Base-by-base conservation (phyloP, 345 rosid genomes). In the Linum trigynum region DNA sequence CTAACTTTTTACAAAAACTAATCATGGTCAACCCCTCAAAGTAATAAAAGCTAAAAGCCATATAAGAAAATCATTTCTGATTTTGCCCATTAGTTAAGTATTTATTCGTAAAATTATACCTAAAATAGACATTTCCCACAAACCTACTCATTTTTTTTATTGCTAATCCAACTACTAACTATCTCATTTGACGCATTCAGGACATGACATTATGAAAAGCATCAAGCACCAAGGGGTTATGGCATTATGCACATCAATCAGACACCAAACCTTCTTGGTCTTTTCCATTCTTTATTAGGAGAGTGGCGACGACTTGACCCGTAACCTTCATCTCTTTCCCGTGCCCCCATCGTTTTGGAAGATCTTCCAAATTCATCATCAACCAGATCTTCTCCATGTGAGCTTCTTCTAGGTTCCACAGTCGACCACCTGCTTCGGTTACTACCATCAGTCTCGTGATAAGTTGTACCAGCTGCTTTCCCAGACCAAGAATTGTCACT, bases 271-370 rank as follows among this genome's bases (percentile, higher is more conserved):
- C 90, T 83, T 69, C 71, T 81, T 59, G 75, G 69, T 70, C 86
- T 73, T 65, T 72, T 75, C 81, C 83, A 75, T 63, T 85, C 90
- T 69, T 66, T 80, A 50, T 68, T 81, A 61, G 97, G 87, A 38
- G 98, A 92, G 17, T 57, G 83, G 59, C 58, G 85, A 61, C 59
- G 83, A 71, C 40, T 81, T 55, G 79, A 74, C 66, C 81, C 74
- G 67, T 84, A 84, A 69, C 74, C 76, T 48, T 77, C 85, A 66
- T 84, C 82, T 74, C 72, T 79, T 48, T 80, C 83, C 76, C 74
- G 81, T 48, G 68, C 5, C 7, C 70, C 4, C 61, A 73, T 38
- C 61, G 75, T 50, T 55, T 77, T 78, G 37, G 61, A 78, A 63
- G 63, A 63, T 68, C 79, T 76, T 23, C 50, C 55, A 55, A 39